These are phyloP conservation scores for Leccinum griseonigrum DNA, from an alignment of 1,284 basidiomycete genomes.

Conservation along the genomic window DNA sequence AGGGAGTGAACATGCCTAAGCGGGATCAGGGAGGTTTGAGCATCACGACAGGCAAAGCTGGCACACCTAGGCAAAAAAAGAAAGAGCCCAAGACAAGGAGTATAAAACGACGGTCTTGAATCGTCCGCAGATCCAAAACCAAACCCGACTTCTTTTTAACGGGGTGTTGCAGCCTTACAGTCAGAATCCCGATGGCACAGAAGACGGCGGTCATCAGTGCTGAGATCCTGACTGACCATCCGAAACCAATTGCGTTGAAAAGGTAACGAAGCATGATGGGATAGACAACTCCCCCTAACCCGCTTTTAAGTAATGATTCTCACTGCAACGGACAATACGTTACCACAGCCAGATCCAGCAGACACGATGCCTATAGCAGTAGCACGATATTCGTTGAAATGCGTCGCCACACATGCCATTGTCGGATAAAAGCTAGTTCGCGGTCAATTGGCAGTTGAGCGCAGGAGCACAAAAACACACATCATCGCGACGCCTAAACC, in stretches of 20 bases:
- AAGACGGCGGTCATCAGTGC: constrained; percentile 42
- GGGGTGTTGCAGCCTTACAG: constrained; percentile 33
- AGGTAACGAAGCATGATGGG: constrained; percentile 63
- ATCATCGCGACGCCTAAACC: constrained; percentile 59
- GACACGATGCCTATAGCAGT: constrained; percentile 55
- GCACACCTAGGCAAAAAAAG: constrained; percentile 46
- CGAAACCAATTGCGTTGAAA: constrained; percentile 55
- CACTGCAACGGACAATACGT: constrained; percentile 18
- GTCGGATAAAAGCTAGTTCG: constrained; percentile 53
- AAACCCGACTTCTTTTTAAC: constrained; percentile 21
- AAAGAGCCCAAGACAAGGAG: constrained; percentile 47
- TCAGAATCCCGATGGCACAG: constrained; percentile 41
- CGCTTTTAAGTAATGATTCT: constrained; percentile 16
- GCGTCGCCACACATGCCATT: constrained; percentile 52
- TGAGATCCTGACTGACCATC: constrained; percentile 55
- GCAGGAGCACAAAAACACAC: constrained; percentile 36
- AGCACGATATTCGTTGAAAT: constrained; percentile 56
- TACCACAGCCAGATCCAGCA: constrained; percentile 55
- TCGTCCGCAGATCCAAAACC: constrained; percentile 34
- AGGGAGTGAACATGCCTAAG: constrained; percentile 61
- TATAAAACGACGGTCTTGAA: constrained; percentile 44
- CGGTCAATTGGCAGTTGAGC: constrained; percentile 11
- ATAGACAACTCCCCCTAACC: constrained; percentile 60
- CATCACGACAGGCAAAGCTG: neutral
- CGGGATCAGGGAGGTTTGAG: constrained; percentile 41